Evolutionary conservation across 78 protist species (phyloP), one percentile per base, ranked within the genome.

Genomic region (Dictyostelium brefeldianum): DNA sequence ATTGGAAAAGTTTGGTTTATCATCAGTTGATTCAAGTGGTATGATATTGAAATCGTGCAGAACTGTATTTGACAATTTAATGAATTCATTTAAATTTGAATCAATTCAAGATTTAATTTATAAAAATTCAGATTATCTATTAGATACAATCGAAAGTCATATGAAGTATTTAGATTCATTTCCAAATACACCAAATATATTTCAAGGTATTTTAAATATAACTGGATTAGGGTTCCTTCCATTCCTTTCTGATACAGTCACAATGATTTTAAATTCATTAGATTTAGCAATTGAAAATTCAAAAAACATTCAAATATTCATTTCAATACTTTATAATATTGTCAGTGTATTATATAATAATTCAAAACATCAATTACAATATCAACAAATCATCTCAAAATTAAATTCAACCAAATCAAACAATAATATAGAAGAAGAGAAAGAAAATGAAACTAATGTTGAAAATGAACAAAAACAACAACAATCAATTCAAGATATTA

Each of bases 181-280:
- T 51, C 93, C 93, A 77, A 78, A 87, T 51, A 87, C 93, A 46
- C 93, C 93, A 17, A 77, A 69, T 65, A 71, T 87, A 64, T 87
- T 87, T 20, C 47, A 87, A 64, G 93, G 93, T 65, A 87, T 87
- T 51, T 50, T 87, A 51, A 87, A 77, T 77, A 87, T 87, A 4
- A 87, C 93, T 29, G 93, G 93, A 4, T n/a, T 87, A n/a, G 93
- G 93, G 4, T 87, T 87, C n/a, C 67, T 87, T 9, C 93, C 93
- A 10, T 87, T 87, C 20, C 57, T 87, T 5, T 46, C 67, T 4
- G 93, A 87, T 51, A 87, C 93, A 8, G 83, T 87, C 5, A 53
- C 69, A 36, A 77, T 87, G 83, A 87, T 87, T n/a, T 64, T 87
- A 31, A n/a, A 46, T 18, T n/a, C 93, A 3, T 50, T 87, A 36